Percentiles rank a stretch among this genome's conserved stretches.
Conservation (phyloP, 129 eudicot genomes). For the Ambrosia trifida region DNA sequence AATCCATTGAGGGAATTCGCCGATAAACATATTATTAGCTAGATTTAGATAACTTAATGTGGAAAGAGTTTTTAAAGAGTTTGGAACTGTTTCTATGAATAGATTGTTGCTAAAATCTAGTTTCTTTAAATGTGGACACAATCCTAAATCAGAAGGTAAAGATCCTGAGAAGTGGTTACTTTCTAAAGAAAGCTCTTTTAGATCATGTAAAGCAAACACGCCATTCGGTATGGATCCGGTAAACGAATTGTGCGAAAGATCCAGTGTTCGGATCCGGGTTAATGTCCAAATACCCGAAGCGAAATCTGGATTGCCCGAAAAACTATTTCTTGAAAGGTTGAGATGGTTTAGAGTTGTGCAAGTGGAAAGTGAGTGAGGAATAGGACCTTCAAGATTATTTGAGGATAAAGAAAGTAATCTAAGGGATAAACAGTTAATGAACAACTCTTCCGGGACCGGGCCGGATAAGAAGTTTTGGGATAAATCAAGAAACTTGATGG, state of each 20-base stretch:
- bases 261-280: slow-evolving; percentile 69
- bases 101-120: slow-evolving; percentile 67
- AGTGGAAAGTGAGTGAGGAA: slow-evolving; percentile 57
- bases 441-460: slow-evolving; percentile 53
- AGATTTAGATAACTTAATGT: slow-evolving; percentile 47
- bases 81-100: slow-evolving; percentile 59
- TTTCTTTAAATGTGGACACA: slow-evolving; percentile 68
- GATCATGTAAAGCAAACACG: slow-evolving; percentile 51
- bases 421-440: slow-evolving; percentile 48
- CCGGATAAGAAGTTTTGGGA: slow-evolving; percentile 71
- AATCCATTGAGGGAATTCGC: slow-evolving; percentile 73
- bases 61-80: slow-evolving; percentile 43
- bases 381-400: slow-evolving; percentile 69
- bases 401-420: slow-evolving; percentile 63
- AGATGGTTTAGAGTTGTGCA: slow-evolving; percentile 60
- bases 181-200: slow-evolving; percentile 63
- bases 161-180: slow-evolving; percentile 70
- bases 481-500: slow-evolving; percentile 69
- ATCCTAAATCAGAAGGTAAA: slow-evolving; percentile 70
- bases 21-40: slow-evolving; percentile 58
- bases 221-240: slow-evolving; percentile 72
- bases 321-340: slow-evolving; percentile 64
- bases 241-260: slow-evolving; percentile 64
- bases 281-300: slow-evolving; percentile 49
- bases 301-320: slow-evolving; percentile 65